Conservation (phyloP, 148 eudicot genomes). For the Silene latifolia region DNA sequence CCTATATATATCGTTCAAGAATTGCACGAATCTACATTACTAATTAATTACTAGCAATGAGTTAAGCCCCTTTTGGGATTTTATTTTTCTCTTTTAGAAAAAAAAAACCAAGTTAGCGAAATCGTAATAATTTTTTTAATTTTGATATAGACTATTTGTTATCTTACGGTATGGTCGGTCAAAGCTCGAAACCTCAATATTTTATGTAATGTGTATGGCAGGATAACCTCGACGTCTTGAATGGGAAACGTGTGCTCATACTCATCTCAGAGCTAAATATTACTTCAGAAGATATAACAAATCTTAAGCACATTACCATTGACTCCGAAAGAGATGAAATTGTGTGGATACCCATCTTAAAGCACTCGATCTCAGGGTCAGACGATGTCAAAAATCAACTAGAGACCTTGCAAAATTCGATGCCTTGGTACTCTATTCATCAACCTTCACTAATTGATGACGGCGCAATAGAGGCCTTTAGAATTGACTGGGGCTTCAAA, state of each 20-base stretch:
- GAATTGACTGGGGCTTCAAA: constrained; percentile 28
- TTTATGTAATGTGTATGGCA: not conserved
- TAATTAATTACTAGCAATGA: no score
- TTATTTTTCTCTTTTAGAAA: no score
- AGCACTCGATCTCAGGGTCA: constrained; percentile 15
- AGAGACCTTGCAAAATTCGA: constrained; percentile 14
- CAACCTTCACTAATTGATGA: constrained; percentile 23
- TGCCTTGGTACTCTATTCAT: constrained; percentile 40
- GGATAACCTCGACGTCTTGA: constrained; percentile 31
- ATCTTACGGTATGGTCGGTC: no score
- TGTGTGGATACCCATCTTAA: constrained; percentile 34
- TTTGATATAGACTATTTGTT: no score
- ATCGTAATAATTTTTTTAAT: no score
- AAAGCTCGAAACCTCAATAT: no score
- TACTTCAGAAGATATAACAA: constrained; percentile 22
- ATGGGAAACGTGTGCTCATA: constrained; percentile 24
- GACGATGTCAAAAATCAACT: constrained; percentile 12
- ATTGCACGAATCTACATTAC: no score
- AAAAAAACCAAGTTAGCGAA: no score
- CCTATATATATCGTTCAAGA: no score
- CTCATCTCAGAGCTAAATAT: constrained; percentile 33
- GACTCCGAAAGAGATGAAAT: constrained; percentile 24
- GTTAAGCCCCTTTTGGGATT: no score
- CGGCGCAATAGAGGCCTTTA: constrained; percentile 18
- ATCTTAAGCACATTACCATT: constrained; percentile 19